Evolutionary conservation across 352 stramenopile species (phyloP).

Genomic region (Phytophthora agathidicida): DNA sequence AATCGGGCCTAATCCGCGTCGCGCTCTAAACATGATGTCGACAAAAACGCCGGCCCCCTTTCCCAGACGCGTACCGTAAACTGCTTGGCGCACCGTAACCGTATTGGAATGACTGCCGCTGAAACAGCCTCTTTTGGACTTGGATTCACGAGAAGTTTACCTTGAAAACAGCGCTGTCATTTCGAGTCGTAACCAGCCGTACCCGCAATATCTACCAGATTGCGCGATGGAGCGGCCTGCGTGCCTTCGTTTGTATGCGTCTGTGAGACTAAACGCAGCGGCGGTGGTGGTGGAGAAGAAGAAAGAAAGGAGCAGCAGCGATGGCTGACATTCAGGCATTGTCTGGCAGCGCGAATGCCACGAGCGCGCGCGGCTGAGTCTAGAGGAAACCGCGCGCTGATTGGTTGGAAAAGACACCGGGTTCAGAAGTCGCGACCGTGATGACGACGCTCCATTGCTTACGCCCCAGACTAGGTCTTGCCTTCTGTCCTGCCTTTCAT

Average conservation of each 20-base stretch:
- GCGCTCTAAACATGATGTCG: slow-evolving; percentile 24
- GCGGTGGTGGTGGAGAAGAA: too few species aligned
- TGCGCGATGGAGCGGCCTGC: neutral
- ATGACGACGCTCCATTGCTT: slow-evolving; percentile 3
- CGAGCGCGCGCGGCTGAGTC: neutral
- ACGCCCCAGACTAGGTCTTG: too few species aligned
- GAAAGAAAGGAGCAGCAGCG: too few species aligned
- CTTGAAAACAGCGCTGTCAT: slow-evolving; percentile 8
- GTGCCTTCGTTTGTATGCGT: neutral
- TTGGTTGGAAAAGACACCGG: slow-evolving; percentile 6
- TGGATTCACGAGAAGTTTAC: too few species aligned
- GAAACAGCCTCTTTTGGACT: neutral
- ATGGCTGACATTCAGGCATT: neutral
- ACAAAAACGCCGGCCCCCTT: slow-evolving; percentile 12
- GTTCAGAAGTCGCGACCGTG: neutral
- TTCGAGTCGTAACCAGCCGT: neutral
- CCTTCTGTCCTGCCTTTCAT: too few species aligned
- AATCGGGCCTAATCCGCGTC: slow-evolving; percentile 14
- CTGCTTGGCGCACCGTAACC: neutral
- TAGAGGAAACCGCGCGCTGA: neutral
- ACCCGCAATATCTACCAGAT: too few species aligned
- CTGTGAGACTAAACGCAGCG: neutral
- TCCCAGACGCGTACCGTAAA: slow-evolving; percentile 16
- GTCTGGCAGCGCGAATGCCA: neutral
- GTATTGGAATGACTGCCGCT: slow-evolving; percentile 5